These are phyloP conservation scores for Closterium sp. DNA, from an alignment of 139 green algal genomes.

Conservation along the genomic window DNA sequence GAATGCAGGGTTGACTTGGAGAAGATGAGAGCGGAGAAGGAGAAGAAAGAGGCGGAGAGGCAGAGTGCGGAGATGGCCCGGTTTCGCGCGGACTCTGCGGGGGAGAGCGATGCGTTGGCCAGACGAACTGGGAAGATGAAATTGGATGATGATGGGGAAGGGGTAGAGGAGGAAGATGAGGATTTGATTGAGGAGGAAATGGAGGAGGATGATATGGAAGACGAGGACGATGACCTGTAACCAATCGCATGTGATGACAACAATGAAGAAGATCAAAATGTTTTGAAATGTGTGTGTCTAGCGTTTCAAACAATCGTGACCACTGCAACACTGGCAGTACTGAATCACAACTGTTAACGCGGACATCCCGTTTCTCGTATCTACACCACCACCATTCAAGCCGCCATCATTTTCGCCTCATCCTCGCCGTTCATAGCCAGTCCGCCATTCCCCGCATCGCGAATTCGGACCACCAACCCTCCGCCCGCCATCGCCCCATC, in stretches of 20 bases:
- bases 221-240: neutral
- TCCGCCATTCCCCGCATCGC: neutral
- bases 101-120: neutral
- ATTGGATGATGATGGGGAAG: neutral
- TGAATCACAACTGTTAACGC: neutral
- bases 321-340: too few relatives aligned
- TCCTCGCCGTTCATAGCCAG: neutral
- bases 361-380: neutral
- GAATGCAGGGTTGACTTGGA: slow-evolving; percentile 1
- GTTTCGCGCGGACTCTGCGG: neutral
- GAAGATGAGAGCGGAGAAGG: neutral
- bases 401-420: neutral
- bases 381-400: neutral
- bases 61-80: neutral
- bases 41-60: slow-evolving; percentile 24
- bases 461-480: neutral
- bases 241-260: neutral
- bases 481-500: neutral
- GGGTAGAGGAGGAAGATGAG: neutral
- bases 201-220: neutral
- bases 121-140: neutral
- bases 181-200: neutral
- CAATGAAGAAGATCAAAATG: too few relatives aligned
- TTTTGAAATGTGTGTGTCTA: neutral
- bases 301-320: too few relatives aligned